Conservation (phyloP, 495 filamentous ascomycete genomes). For the Penicillium samsonianum region DNA sequence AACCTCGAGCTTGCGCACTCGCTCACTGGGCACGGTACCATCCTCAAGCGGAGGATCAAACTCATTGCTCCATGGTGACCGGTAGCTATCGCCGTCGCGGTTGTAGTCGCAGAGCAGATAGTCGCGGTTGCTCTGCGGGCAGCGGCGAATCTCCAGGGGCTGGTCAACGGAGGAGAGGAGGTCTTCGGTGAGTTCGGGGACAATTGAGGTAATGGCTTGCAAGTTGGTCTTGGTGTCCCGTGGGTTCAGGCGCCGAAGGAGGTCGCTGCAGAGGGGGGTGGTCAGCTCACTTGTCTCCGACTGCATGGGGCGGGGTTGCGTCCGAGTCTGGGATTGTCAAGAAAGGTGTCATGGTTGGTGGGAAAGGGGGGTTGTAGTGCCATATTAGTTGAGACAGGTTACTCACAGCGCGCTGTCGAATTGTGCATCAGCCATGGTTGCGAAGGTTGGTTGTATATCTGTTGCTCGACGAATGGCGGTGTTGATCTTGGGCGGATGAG, state of each 20-base stretch:
- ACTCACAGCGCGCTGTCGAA: slow-evolving; percentile 67
- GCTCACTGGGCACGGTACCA: slow-evolving; percentile 77
- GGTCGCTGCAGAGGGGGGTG: slow-evolving; percentile 65
- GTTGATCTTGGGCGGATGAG: slow-evolving; percentile 37
- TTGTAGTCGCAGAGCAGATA: slow-evolving; percentile 99
- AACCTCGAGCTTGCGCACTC: slow-evolving; percentile 90
- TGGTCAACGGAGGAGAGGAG: slow-evolving; percentile 97
- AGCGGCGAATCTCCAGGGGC: slow-evolving; percentile 82
- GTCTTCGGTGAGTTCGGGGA: slow-evolving; percentile 93
- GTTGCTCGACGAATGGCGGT: slow-evolving; percentile 23
- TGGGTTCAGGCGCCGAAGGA: slow-evolving; percentile 95
- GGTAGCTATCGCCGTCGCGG: slow-evolving; percentile 95
- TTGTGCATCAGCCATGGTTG: slow-evolving; percentile 56
- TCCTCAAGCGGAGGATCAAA: slow-evolving; percentile 87
- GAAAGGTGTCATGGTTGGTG: slow-evolving; percentile 6
- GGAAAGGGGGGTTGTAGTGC: not conserved
- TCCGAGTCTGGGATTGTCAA: slow-evolving; percentile 21
- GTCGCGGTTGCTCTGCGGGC: slow-evolving; percentile 84
- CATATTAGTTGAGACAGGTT: not conserved
- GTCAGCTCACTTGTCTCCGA: slow-evolving; percentile 29
- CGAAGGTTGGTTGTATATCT: slow-evolving; percentile 21
- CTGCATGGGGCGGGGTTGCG: slow-evolving; percentile 34
- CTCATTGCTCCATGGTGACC: slow-evolving; percentile 96
- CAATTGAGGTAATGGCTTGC: slow-evolving; percentile 76
- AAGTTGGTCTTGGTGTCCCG: slow-evolving; percentile 86